Conservation (phyloP, 352 stramenopile genomes). For the Phytopythium litorale region DNA sequence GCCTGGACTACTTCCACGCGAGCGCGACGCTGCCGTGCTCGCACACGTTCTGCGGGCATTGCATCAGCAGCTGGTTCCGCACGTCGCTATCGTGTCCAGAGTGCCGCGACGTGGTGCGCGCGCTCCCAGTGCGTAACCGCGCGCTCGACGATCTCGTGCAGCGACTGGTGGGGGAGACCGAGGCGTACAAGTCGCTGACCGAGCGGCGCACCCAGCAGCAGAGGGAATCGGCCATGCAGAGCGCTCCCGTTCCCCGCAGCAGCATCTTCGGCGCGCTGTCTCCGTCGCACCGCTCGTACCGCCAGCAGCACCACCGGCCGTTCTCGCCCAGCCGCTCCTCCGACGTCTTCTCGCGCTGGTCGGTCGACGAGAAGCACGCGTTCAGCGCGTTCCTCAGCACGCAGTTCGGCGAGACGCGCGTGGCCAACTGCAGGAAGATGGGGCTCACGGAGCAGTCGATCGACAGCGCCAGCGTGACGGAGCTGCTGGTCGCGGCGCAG, state of each 20-base stretch:
- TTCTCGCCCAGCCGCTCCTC: constrained; percentile 17
- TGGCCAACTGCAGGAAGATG: constrained; percentile 52
- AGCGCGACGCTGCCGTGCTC: constrained; percentile 79
- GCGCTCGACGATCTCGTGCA: constrained; percentile 77
- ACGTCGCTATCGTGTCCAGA: constrained; percentile 72
- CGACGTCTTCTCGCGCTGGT: constrained; percentile 56
- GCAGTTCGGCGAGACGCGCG: constrained; percentile 64
- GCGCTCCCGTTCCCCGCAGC: not conserved
- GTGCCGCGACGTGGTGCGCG: constrained; percentile 60
- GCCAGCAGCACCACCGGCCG: not conserved
- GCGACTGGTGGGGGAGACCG: constrained; percentile 58
- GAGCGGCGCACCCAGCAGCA: constrained; percentile 19
- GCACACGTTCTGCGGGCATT: constrained; percentile 81
- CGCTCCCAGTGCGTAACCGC: constrained; percentile 72
- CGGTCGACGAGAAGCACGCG: constrained; percentile 32
- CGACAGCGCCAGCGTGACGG: constrained; percentile 38
- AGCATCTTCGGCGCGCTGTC: constrained; percentile 6
- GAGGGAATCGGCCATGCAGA: not conserved
- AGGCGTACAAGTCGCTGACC: constrained; percentile 50
- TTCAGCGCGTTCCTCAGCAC: constrained; percentile 40
- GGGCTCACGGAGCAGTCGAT: constrained; percentile 63
- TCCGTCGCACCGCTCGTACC: not conserved
- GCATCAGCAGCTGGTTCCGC: constrained; percentile 78
- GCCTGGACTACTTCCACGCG: constrained; percentile 76
- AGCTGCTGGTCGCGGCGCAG: constrained; percentile 49